phyloP scores from a whole-genome alignment of 768 basidiomycete genomes.

The Trametes cingulata region DNA sequence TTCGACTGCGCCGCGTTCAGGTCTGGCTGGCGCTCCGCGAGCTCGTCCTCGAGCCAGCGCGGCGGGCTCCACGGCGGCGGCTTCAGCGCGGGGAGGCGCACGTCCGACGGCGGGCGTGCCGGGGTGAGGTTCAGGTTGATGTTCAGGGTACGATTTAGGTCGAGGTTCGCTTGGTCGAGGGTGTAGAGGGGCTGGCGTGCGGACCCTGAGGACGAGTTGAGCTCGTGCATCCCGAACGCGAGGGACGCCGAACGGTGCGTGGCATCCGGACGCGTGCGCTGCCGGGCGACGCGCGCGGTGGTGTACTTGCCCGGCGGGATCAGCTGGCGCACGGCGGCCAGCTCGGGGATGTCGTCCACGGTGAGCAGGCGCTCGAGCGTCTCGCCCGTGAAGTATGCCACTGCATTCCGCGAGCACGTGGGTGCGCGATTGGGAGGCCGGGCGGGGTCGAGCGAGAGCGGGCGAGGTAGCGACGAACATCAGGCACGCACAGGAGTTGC shows the following conservation, averaged over 20 bases:
- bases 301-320: conserved; percentile 37
- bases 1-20: conserved; percentile 21
- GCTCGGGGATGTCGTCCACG: conserved; percentile 36
- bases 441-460: not conserved
- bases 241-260: not conserved
- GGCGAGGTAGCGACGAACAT: not conserved
- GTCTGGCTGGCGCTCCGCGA: conserved; percentile 18
- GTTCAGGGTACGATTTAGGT: too few relatives aligned
- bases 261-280: conserved; percentile 20
- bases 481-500: not conserved
- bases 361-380: conserved; percentile 20
- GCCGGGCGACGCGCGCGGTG: conserved; percentile 33
- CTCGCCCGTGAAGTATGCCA: conserved; percentile 41
- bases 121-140: not conserved
- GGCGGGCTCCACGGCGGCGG: conserved; percentile 20
- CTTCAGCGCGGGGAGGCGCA: conserved; percentile 14
- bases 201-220: not conserved
- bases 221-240: not conserved
- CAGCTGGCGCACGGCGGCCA: conserved; percentile 27
- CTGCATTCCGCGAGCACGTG: conserved; percentile 19
- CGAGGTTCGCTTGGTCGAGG: conserved; percentile 8
- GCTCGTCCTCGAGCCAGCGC: conserved; percentile 16
- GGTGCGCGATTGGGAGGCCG: not conserved
- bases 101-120: conserved; percentile 1
- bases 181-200: conserved; percentile 11